These are phyloP conservation scores for Yamadazyma insecticola DNA, from an alignment of 805 yeast genomes.

Conservation along the genomic window DNA sequence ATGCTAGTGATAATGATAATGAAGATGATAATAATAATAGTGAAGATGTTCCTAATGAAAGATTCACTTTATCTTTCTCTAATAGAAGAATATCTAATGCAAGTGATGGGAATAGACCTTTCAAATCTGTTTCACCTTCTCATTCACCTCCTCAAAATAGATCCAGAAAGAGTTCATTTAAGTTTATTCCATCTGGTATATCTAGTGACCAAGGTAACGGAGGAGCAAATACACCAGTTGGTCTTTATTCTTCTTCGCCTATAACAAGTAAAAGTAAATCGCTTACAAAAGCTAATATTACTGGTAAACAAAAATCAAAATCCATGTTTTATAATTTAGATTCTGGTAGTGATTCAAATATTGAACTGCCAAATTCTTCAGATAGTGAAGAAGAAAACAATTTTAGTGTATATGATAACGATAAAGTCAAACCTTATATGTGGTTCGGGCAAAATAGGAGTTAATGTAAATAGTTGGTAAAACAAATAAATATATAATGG, in stretches of 20 bases:
- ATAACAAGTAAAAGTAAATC: background rate
- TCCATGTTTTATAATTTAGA: conserved; percentile 29
- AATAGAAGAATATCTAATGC: background rate
- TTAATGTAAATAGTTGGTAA: conserved; percentile 1
- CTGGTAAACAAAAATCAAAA: conserved; percentile 5
- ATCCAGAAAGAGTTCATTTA: conserved; percentile 24
- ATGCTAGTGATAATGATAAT: conserved; percentile 1
- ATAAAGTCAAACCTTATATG: conserved; percentile 2
- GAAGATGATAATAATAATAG: conserved; percentile 8
- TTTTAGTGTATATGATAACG: conserved; percentile 27
- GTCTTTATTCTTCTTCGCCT: conserved; percentile 6
- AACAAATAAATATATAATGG: no score
- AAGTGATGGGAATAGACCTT: conserved; percentile 1
- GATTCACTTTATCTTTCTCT: conserved; percentile 12
- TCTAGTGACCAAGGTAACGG: conserved; percentile 5
- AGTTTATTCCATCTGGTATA: conserved; percentile 26
- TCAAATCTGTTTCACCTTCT: no score
- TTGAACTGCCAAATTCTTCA: conserved; percentile 5
- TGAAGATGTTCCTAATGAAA: no score
- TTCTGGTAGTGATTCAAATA: conserved; percentile 12
- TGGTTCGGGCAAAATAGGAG: conserved; percentile 9
- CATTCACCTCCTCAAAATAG: conserved; percentile 2
- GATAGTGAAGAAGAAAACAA: conserved; percentile 12
- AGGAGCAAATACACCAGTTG: conserved; percentile 10
- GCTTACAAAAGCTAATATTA: background rate